A percentile compares a stretch with the other conserved stretches of the same genome.
Conservation (phyloP, 2,329 filamentous ascomycete species). For the Rosellinia necatrix region DNA sequence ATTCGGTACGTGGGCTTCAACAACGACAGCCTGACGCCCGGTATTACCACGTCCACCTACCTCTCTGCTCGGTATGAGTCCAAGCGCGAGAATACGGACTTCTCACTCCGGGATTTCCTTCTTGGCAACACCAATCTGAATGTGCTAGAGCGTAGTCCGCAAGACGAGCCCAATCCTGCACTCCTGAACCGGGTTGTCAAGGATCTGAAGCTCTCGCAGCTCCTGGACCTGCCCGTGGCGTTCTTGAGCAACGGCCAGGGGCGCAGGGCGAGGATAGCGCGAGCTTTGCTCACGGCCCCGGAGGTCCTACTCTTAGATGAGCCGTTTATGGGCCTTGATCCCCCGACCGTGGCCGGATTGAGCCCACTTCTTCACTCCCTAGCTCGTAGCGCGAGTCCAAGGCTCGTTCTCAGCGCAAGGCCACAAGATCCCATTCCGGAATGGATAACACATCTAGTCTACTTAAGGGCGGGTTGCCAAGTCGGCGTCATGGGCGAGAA, state of each 20-base stretch:
- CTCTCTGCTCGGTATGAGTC: conserved; percentile 91
- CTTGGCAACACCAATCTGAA: conserved; percentile 84
- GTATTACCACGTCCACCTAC: conserved; percentile 74
- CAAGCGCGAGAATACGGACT: conserved; percentile 82
- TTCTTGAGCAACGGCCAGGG: conserved; percentile 96
- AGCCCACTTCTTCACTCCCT: conserved; percentile 72
- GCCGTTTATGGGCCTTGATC: conserved; percentile 95
- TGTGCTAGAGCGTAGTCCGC: conserved; percentile 57
- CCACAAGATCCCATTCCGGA: conserved; percentile 86
- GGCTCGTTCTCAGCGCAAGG: conserved; percentile 76
- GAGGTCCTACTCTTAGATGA: conserved; percentile 88
- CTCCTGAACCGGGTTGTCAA: conserved; percentile 66
- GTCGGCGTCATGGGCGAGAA: conserved; percentile 70
- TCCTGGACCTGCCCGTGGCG: conserved; percentile 81
- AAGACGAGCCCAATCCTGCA: conserved; percentile 52
- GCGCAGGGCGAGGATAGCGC: conserved; percentile 82
- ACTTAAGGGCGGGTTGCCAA: conserved; percentile 69
- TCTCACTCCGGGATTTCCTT: conserved; percentile 80
- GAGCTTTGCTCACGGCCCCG: conserved; percentile 77
- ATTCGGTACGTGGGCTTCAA: conserved; percentile 93
- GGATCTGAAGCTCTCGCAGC: conserved; percentile 69
- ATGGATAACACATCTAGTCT: conserved; percentile 86
- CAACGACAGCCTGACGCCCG: conserved; percentile 64
- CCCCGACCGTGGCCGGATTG: conserved; percentile 73
- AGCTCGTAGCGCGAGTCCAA: conserved; percentile 68